Evolutionary conservation across 2,329 filamentous ascomycete species (phyloP), one percentile per base, ranked within the genome.

Genomic region (Penicillium sp.): DNA sequence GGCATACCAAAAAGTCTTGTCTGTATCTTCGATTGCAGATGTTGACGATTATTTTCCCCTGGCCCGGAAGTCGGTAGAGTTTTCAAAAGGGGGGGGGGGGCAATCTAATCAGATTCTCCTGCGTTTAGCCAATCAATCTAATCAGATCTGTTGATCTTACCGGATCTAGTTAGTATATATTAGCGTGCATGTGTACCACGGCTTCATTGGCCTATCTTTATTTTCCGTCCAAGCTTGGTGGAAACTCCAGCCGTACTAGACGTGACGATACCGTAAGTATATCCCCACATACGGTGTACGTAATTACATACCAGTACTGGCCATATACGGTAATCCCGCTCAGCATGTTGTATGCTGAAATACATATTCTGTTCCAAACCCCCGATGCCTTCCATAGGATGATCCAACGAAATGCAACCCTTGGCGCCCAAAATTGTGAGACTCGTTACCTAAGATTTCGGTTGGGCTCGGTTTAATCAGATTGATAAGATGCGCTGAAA

Each of bases 131-230:
- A 55, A 63, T 64, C 53, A 62, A 64, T 65, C 60, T 62, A 62
- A 62, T 62, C 59, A 53, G 61, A 62, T 62, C 53, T 53, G 41
- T 30, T 47, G 29, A 43, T 48, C 30, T 63, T 67, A 54, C 54
- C 51, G 34, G 54, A 47, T 18, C 34, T 9, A 32, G 35, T 26
- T 55, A 49, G 29, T 16, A 2, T 7, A n/a, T 6, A 10, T 26
- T 43, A 40, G 32, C 30, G 32, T 38, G 39, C 46, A 35, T 34
- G 13, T 23, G 30, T 30, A 26, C 51, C 44, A 42, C 10, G 18
- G 13, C 16, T n/a, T 42, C 1, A 38, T 19, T 30, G 36, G 30
- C 16, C 36, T 34, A 47, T 41, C 18, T 5, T 27, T 14, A 30
- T 18, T 26, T 40, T 9, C 18, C 16, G 9, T 23, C 11, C 2